These are phyloP conservation scores for Piloderma croceum DNA, from an alignment of 768 basidiomycete genomes.

Conservation along the genomic window DNA sequence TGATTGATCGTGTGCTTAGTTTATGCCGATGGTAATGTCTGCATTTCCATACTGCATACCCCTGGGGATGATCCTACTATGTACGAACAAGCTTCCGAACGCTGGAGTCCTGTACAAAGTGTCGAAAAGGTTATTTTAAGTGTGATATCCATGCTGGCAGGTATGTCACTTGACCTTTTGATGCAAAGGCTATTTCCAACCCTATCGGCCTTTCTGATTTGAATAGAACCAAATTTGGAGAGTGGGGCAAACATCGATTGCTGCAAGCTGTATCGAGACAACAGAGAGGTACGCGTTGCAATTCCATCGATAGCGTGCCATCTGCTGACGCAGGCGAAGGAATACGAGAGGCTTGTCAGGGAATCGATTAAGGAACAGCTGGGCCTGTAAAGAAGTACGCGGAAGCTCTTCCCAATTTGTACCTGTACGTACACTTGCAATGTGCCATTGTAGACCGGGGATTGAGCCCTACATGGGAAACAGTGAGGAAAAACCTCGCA, in stretches of 20 bases:
- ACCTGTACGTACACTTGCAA: too few relatives aligned
- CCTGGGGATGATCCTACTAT: constrained; percentile 89
- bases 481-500: too few relatives aligned
- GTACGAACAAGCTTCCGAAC: constrained; percentile 92
- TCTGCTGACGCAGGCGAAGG: constrained; percentile 30
- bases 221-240: constrained; percentile 89
- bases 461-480: too few relatives aligned
- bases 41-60: constrained; percentile 96
- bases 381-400: constrained; percentile 71
- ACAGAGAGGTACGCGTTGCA: constrained; percentile 45
- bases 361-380: constrained; percentile 82
- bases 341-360: constrained; percentile 85
- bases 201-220: too few relatives aligned
- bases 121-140: constrained; percentile 95
- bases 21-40: constrained; percentile 93
- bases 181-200: background rate
- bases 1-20: constrained; percentile 42
- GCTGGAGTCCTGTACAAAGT: constrained; percentile 99
- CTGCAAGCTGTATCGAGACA: constrained; percentile 93
- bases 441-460: too few relatives aligned
- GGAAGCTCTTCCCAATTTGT: too few relatives aligned
- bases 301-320: constrained; percentile 1
- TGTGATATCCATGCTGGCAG: constrained; percentile 95
- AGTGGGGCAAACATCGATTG: constrained; percentile 97
- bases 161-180: constrained; percentile 35